Evolutionary conservation across 805 yeast species (phyloP).

Genomic region (Candida silvatica): DNA sequence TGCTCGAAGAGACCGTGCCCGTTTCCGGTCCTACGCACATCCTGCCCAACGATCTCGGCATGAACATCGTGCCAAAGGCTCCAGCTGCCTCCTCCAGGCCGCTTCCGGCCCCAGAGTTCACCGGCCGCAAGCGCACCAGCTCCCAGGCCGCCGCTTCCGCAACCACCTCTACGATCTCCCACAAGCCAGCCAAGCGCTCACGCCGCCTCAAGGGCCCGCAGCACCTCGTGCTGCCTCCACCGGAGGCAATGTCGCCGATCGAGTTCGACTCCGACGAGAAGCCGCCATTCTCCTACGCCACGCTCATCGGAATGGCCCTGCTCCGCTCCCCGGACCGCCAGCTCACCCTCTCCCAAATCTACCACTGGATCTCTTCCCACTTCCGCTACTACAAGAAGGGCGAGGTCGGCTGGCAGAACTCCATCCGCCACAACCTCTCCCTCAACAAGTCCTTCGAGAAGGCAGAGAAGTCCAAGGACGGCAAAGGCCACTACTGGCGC

Average conservation of each 20-base stretch:
- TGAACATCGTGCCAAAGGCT: too few species aligned
- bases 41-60: too few species aligned
- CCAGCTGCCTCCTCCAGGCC: not conserved
- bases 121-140: not conserved
- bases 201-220: constrained; percentile 21
- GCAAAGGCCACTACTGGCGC: constrained; percentile 91
- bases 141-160: not conserved
- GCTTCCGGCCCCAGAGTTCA: constrained; percentile 4
- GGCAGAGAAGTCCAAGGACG: constrained; percentile 84
- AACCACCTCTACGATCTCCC: not conserved
- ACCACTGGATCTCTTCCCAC: constrained; percentile 84
- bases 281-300: constrained; percentile 94
- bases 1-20: not conserved
- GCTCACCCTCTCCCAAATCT: constrained; percentile 75
- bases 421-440: constrained; percentile 89
- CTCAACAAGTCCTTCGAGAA: constrained; percentile 89
- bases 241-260: constrained; percentile 32
- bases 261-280: constrained; percentile 47
- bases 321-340: constrained; percentile 67
- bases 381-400: constrained; percentile 76
- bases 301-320: constrained; percentile 88
- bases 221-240: constrained; percentile 25
- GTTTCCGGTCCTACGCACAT: not conserved
- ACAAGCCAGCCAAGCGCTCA: constrained; percentile 7
- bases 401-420: constrained; percentile 96